phyloP scores from a whole-genome alignment of 148 eudicot genomes.

The Hydrangea macrophylla region DNA sequence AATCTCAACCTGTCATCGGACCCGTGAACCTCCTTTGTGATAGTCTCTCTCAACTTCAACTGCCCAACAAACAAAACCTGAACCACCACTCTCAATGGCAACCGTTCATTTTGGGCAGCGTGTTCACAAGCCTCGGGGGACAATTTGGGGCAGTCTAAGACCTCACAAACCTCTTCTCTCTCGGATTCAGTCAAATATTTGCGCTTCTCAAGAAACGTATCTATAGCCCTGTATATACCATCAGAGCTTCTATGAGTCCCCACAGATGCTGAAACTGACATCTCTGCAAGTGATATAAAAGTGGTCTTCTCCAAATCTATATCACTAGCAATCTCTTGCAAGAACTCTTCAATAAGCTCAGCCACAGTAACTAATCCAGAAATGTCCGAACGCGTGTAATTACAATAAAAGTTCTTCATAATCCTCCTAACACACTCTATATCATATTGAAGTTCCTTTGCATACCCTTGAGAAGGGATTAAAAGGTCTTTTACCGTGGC shows the following conservation, averaged over 20 bases:
- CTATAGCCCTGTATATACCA: conserved; percentile 67
- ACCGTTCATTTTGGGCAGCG: conserved; percentile 46
- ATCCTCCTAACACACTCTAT: conserved; percentile 52
- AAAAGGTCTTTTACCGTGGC: conserved; percentile 50
- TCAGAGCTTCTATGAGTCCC: conserved; percentile 39
- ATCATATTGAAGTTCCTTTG: conserved; percentile 35
- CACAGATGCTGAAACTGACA: conserved; percentile 39
- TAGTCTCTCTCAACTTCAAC: conserved; percentile 47
- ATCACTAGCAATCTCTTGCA: conserved; percentile 56
- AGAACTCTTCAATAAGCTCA: conserved; percentile 58
- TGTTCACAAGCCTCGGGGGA: conserved; percentile 58
- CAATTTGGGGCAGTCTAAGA: conserved; percentile 58
- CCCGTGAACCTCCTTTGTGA: conserved; percentile 29
- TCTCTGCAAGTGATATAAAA: conserved; percentile 48
- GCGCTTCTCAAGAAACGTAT: conserved; percentile 52
- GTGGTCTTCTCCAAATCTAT: conserved; percentile 32
- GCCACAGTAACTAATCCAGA: conserved; percentile 45
- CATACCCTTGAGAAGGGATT: conserved; percentile 45
- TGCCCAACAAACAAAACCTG: conserved; percentile 53
- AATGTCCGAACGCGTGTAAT: conserved; percentile 17
- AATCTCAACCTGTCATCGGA: conserved; percentile 12
- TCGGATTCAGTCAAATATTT: conserved; percentile 49
- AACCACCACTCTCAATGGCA: conserved; percentile 59
- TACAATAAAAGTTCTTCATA: conserved; percentile 50
- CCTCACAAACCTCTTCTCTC: conserved; percentile 47